A percentile compares a stretch with the other conserved stretches of the same genome.
phyloP scores from a whole-genome alignment of 495 filamentous ascomycete species.

The Jackrogersella multiformis region DNA sequence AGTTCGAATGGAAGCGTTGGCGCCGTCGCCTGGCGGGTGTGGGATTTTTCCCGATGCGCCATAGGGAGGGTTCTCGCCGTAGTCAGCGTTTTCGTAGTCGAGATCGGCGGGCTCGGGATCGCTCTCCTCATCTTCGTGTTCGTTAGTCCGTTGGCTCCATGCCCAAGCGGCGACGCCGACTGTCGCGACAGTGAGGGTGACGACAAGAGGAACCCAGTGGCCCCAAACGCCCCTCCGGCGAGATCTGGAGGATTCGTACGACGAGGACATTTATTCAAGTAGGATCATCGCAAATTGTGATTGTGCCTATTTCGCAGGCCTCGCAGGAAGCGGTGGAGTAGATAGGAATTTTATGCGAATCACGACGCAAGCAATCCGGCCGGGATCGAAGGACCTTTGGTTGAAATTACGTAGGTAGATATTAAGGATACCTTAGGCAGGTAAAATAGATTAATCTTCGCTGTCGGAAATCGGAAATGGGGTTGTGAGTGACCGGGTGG shows the following conservation, averaged over 20 bases:
- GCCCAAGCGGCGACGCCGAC: constrained; percentile 88
- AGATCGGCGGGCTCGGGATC: constrained; percentile 52
- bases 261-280: constrained; percentile 73
- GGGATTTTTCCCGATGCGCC: constrained; percentile 54
- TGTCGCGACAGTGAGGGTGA: constrained; percentile 87
- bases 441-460: too few relatives aligned
- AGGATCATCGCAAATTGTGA: constrained; percentile 43
- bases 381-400: constrained; percentile 15
- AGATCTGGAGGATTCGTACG: constrained; percentile 72
- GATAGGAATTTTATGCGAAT: constrained; percentile 18
- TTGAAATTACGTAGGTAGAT: constrained; percentile 15
- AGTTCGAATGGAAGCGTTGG: constrained; percentile 43
- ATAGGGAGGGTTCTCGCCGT: constrained; percentile 64
- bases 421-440: constrained; percentile 4
- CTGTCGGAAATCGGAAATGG: too few relatives aligned
- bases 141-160: constrained; percentile 83
- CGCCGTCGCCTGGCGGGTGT: constrained; percentile 51
- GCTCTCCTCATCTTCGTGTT: constrained; percentile 69
- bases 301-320: constrained; percentile 33
- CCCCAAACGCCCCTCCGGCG: constrained; percentile 74
- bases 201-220: constrained; percentile 85
- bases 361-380: constrained; percentile 26
- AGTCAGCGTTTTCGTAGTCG: constrained; percentile 61
- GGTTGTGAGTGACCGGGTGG: too few relatives aligned
- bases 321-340: constrained; percentile 40